Evolutionary conservation across 108 stramenopile species (phyloP), one percentile per base, ranked within the genome.

Genomic region (Schizochytrium sp.): DNA sequence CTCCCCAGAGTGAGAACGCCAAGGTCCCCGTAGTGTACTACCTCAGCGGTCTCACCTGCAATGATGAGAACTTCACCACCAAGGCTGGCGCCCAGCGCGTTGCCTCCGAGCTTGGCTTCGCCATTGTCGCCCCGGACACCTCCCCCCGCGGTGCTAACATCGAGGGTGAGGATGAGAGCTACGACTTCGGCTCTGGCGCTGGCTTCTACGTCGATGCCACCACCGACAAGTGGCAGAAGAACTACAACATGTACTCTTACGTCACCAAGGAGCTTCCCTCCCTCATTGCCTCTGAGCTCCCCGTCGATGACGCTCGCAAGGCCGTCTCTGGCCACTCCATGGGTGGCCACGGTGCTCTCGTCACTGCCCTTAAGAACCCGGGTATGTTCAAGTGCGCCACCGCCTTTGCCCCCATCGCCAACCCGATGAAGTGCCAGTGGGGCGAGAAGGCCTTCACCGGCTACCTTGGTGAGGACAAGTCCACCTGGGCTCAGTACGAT

Each of bases 171-270:
- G 93, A 92, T 72, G 89, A 95, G 10, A 72, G 87, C 58, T 99
- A 97, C 88, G 99, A 99, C 90, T 93, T 99, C 57, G 99, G 99
- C 13, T 92, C 93, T 4, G 98, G 97, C 41, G 99, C 98, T 47
- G 98, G 99, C 40, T 99, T 99, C 88, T 99, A 99, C 92, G 93
- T 99, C 46, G 93, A 98, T 93, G 98, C 99, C 4, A 98, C 98
- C 5, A 73, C 94, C 56, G 95, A 90, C 19, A 96, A 97, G 42
- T 96, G 93, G 88, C 69, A 90, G 41, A 89, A 87, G n/a, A 90
- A 98, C 91, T 99, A 96, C 93, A 92, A 96, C 60, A 99, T 99
- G 99, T 97, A 98, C 91, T 72, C 94, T 3, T 99, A 99, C 93
- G 94, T 99, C 40, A 94, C 95, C 5, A 83, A 95, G 56, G 98